Conservation (phyloP, 73 alveolate species). For the Paramecium primaurelia region DNA sequence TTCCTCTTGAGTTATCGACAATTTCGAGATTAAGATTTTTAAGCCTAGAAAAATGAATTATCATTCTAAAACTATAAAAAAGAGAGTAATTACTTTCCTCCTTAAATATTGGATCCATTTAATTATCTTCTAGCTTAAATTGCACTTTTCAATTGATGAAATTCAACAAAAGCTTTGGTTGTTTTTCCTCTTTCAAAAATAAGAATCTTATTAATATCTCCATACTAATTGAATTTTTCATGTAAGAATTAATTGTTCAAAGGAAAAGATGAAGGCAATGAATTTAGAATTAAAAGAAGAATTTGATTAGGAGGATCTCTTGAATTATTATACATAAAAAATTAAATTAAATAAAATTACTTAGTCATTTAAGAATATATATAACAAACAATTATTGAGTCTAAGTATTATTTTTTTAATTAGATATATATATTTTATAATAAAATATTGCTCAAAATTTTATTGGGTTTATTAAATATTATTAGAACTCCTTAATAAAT, state of each 20-base stretch:
- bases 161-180: conserved; percentile 35
- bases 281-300: neutral
- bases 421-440: neutral
- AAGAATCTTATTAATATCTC: neutral
- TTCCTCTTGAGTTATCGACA: conserved; percentile 41
- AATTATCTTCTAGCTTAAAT: neutral
- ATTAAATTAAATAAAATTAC: neutral
- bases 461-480: neutral
- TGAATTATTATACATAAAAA: neutral
- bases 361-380: neutral
- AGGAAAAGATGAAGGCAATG: neutral
- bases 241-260: neutral
- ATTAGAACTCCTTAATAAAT: neutral
- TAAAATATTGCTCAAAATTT: neutral
- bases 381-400: neutral
- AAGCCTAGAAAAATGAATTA: conserved; percentile 21
- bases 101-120: neutral
- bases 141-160: neutral
- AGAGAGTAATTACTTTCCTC: neutral
- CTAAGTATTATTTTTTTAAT: neutral
- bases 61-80: neutral
- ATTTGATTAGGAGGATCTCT: conserved; percentile 45
- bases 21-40: conserved; percentile 6
- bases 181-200: conserved; percentile 44
- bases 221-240: neutral